Percentiles rank a stretch among this genome's conserved stretches.
phyloP scores from a whole-genome alignment of 1,284 basidiomycete genomes.

The Ceratobasidium sp. region DNA sequence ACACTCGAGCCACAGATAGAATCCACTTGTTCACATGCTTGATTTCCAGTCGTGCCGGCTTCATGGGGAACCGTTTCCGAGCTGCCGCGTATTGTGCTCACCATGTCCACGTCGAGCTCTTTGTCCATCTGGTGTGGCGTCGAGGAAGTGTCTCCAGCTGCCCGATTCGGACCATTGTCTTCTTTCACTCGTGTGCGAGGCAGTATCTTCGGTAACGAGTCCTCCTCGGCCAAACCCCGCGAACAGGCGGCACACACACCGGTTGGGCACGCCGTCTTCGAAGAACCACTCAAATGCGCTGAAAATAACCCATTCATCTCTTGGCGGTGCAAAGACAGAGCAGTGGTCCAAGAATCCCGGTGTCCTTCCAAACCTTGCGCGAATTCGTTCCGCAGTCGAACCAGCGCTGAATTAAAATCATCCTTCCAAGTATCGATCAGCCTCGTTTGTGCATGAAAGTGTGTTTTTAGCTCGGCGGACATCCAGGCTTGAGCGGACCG shows the following conservation, averaged over 20 bases:
- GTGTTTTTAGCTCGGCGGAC: background rate
- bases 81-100: background rate
- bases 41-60: background rate
- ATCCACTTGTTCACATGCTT: background rate
- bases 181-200: background rate
- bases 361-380: slow-evolving; percentile 13
- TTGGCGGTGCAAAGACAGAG: slow-evolving; percentile 28
- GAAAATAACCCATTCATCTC: slow-evolving; percentile 25
- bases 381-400: background rate
- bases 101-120: background rate
- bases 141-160: background rate
- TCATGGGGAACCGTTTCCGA: background rate
- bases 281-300: background rate
- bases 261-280: no score
- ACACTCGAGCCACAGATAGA: background rate
- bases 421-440: background rate
- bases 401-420: background rate
- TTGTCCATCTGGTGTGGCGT: background rate
- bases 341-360: background rate
- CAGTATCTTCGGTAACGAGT: background rate
- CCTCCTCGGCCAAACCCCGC: background rate
- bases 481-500: background rate
- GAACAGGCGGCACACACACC: no score
- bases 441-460: background rate
- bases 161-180: background rate